A percentile compares a stretch with the other conserved stretches of the same genome.
phyloP scores from a whole-genome alignment of 2,329 filamentous ascomycete species.

The Pseudonectria foliicola region DNA sequence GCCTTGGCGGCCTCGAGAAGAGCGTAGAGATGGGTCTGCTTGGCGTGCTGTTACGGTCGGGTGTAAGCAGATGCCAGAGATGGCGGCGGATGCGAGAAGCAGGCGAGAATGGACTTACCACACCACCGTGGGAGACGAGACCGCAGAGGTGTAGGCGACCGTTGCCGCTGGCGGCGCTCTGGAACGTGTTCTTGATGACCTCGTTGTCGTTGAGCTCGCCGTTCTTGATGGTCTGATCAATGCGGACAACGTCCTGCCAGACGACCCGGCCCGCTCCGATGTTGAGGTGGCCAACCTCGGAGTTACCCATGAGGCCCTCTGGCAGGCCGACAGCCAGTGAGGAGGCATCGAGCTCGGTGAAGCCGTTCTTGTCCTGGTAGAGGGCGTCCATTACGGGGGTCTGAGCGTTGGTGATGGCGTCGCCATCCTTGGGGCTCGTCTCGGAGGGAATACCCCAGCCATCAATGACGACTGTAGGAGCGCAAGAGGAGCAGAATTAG shows the following conservation, averaged over 20 bases:
- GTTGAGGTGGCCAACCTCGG: slow-evolving; percentile 96
- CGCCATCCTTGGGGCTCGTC: slow-evolving; percentile 76
- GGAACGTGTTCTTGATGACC: slow-evolving; percentile 70
- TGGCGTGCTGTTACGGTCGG: slow-evolving; percentile 60
- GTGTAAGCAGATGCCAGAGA: slow-evolving; percentile 9
- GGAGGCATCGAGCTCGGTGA: slow-evolving; percentile 88
- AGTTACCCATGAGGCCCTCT: slow-evolving; percentile 98
- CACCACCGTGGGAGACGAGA: slow-evolving; percentile 90
- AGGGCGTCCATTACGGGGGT: slow-evolving; percentile 95
- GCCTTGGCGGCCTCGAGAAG: slow-evolving; percentile 87
- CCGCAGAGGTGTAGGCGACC: slow-evolving; percentile 89
- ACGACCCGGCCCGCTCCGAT: slow-evolving; percentile 96
- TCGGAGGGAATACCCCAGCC: slow-evolving; percentile 89
- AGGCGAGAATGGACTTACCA: slow-evolving; percentile 42
- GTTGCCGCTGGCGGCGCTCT: slow-evolving; percentile 76
- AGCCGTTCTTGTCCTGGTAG: slow-evolving; percentile 74
- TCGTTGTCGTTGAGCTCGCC: slow-evolving; percentile 68
- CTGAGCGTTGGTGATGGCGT: slow-evolving; percentile 89
- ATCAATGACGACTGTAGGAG: slow-evolving; percentile 83
- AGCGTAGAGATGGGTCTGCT: slow-evolving; percentile 87
- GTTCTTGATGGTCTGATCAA: slow-evolving; percentile 88
- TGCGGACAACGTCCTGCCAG: slow-evolving; percentile 97
- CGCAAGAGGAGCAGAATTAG: slow-evolving; percentile 50
- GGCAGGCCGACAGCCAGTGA: slow-evolving; percentile 93
- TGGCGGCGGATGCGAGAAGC: not conserved